Base-by-base conservation (phyloP, 75 land plant genomes). In the Cryptomeria japonica region DNA sequence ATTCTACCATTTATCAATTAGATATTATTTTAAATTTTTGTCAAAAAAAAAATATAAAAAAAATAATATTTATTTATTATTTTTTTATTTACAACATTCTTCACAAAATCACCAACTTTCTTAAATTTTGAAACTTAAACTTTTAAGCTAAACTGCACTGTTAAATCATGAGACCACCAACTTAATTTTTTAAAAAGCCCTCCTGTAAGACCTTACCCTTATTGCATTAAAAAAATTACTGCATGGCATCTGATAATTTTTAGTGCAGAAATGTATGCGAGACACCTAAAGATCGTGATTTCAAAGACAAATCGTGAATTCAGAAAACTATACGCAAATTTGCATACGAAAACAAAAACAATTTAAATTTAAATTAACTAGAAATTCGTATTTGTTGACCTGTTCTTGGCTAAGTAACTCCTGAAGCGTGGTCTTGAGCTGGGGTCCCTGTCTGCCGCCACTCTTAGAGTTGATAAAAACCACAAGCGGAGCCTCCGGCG, bases 401-500 rank as follows among this genome's bases (percentile, higher is more conserved):
- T 92, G 93, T 36, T 88, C 86, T 55, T 49, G 44, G 80, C 92
- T 89, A 39, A 91, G 47, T 38, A 92, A 86, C 4, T 92, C 93
- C 32, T 77, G 55, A 3, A 92, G 86, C 16, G 28, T 82, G 25
- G 22, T 46, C 36, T 64, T 46, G 49, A 92, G 90, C n/a, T 78
- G 78, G 64, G 93, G 93, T 16, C 93, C 93, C 46, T 86, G 87
- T 37, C 88, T 90, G 41, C 92, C 92, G 3, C 93, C 93, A 89
- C 93, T 92, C 55, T 80, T 92, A 86, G 93, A 89, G 84, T 92
- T 92, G 42, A 92, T 91, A 64, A 92, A 89, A 18, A 92, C 92
- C 31, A 92, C 49, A 85, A 92, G 32, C 44, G 93, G 93, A 51
- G 75, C 51, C 49, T 86, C 72, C 47, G 93, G 92, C 32, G 93